Base-by-base conservation (phyloP, 2,329 filamentous ascomycete species). In the Aspergillus hortae region DNA sequence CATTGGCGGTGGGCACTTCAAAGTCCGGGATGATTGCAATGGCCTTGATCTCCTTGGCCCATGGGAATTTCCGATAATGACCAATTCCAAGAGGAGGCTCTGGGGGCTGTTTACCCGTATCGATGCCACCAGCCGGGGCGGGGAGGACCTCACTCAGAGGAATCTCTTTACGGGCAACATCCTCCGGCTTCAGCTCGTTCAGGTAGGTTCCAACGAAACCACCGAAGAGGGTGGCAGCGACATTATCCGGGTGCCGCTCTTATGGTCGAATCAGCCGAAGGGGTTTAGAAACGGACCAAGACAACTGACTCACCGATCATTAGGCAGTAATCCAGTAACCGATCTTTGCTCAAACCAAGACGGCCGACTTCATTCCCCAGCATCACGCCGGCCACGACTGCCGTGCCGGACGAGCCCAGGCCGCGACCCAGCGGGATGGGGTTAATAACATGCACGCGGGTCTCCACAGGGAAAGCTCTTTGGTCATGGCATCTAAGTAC, bases 121-220 rank as follows among this genome's bases (percentile, higher is more conserved):
- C 92, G 45, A 92, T 80, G 48, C 94, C 94, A 56, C 94, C 94
- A 7, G 92, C 91, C 0, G 92, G 92, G 44, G 89, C 84, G 1
- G 92, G 92, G 14, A 97, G 80, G 33, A 97, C 94, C 74, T 99
- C 94, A 60, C 89, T 92, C 30, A 96, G 82, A 4, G 94, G 94
- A 52, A 99, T 96, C 74, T 97, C 94, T 61, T 88, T 91, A 56
- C 94, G 84, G 56, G 90, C 90, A 55, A 91, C 87, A 65, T 97
- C 92, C 71, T 91, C 90, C 3, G 91, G 89, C 60, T 89, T 85
- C 59, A 97, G 80, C 54, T 95, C 92, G 75, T 95, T 95, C 55
- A 97, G 82, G 68, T 97, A 97, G 15, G 92, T 96, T 55, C 94
- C 94, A 23, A 99, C 91, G 61, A 99, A 97, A 30, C 94, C 94